Percentiles rank a stretch among this genome's conserved stretches.
Evolutionary conservation across 2,329 filamentous ascomycete species (phyloP).

Genomic region (Sclerotiophoma versabilis): DNA sequence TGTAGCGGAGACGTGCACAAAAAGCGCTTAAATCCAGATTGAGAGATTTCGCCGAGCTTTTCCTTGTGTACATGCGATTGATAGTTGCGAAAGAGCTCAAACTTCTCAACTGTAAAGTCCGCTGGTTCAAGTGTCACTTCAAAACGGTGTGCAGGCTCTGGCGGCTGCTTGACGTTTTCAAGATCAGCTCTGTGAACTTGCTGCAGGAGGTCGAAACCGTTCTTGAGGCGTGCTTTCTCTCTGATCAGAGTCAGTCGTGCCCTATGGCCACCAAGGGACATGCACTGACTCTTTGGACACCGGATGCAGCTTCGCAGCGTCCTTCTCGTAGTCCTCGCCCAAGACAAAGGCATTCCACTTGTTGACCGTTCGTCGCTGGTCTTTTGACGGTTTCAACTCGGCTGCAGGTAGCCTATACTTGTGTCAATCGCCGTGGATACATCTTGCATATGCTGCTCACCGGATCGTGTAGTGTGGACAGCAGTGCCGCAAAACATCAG

Average conservation of each 20-base stretch:
- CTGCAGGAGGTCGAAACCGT: slow-evolving; percentile 70
- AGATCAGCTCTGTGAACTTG: slow-evolving; percentile 75
- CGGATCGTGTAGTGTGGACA: slow-evolving; percentile 89
- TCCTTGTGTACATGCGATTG: slow-evolving; percentile 78
- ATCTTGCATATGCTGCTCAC: slow-evolving; percentile 35
- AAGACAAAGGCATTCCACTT: slow-evolving; percentile 76
- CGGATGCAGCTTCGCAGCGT: slow-evolving; percentile 69
- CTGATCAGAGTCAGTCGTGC: slow-evolving; percentile 38
- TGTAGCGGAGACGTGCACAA: slow-evolving; percentile 74
- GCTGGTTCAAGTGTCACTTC: slow-evolving; percentile 74
- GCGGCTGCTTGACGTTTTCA: slow-evolving; percentile 62
- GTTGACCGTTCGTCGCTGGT: slow-evolving; percentile 78
- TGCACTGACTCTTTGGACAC: slow-evolving; percentile 65
- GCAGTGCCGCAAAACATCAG: slow-evolving; percentile 79
- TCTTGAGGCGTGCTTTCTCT: slow-evolving; percentile 67
- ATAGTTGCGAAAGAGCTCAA: slow-evolving; percentile 73
- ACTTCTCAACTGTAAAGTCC: slow-evolving; percentile 79
- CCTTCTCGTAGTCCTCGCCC: slow-evolving; percentile 71
- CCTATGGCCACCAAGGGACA: not conserved
- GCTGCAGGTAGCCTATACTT: slow-evolving; percentile 66
- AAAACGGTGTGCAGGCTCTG: slow-evolving; percentile 71
- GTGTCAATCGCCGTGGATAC: slow-evolving; percentile 15
- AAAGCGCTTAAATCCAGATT: slow-evolving; percentile 71
- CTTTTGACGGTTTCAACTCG: slow-evolving; percentile 70
- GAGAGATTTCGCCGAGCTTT: slow-evolving; percentile 63